Base-by-base conservation (phyloP, 1,284 basidiomycete species). In the Tilletiopsis washingtonensis region DNA sequence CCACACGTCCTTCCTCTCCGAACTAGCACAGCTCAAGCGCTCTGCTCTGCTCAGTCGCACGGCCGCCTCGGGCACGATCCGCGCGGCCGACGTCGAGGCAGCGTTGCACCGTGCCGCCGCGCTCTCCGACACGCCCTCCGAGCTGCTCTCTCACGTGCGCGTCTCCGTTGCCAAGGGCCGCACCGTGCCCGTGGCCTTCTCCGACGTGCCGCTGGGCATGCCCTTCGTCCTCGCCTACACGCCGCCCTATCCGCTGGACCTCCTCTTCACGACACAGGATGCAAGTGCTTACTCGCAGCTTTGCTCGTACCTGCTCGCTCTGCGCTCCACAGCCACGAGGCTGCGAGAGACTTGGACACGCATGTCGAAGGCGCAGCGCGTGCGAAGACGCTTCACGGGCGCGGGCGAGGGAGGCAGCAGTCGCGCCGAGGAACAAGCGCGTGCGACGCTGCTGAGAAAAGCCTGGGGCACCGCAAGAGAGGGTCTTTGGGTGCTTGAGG, bases 401-500 rank as follows among this genome's bases (percentile, higher is more conserved):
- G 78, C 85, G 0, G 84, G 84, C 5, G 89, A 91, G 69, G 89
- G 89, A 6, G 89, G 89, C 1, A 85, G 84, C 1, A 77, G 74
- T 29, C 32, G 27, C 1, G 81, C 81, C 57, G 85, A 85, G 59
- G 76, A 84, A 39, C 79, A 81, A 40, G 56, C 54, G 5, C 56
- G 63, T 0, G 56, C 50, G 9, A 51, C 85, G 26, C 77, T 90
- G 17, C 75, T 88, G 43, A 77, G 88, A 49, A 83, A 81, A 57
- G 84, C 84, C 0, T 93, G 89, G 88, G 86, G 86, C 0, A 79
- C 85, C 15, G 83, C 89, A 15, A 75, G 87, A 55, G 81, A 85
- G 61, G 90, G 91, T 87, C 81, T 83, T 41, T 91, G 89, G 87
- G 91, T 91, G 70, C 76, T 93, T 50, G 89, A 91, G 65, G 84